Evolutionary conservation across 805 yeast species (phyloP).

Genomic region (Nakazawaea ambrosiae): DNA sequence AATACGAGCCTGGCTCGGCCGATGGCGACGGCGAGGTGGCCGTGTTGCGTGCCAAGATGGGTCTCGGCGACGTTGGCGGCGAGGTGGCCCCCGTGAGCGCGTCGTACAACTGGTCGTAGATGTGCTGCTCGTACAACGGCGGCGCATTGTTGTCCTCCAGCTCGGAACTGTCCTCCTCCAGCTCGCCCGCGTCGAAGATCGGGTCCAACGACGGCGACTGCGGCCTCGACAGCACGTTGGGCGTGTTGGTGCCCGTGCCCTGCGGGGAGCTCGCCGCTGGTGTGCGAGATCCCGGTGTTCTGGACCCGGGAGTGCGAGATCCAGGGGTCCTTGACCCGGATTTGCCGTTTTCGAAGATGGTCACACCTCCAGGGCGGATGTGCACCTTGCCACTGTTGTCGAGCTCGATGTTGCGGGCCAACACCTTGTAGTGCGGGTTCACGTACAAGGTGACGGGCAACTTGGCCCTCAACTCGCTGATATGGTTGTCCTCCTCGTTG

Average conservation of each 20-base stretch:
- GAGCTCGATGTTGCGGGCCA: conserved; percentile 19
- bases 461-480: conserved; percentile 86
- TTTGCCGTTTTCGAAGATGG: conserved; percentile 10
- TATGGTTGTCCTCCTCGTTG: conserved; percentile 82
- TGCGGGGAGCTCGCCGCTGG: background rate
- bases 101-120: conserved; percentile 31
- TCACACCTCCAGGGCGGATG: conserved; percentile 15
- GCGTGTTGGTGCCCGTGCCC: background rate
- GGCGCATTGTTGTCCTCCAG: conserved; percentile 27
- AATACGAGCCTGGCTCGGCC: conserved; percentile 8
- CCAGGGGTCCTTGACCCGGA: background rate
- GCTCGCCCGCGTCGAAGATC: conserved; percentile 11
- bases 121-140: conserved; percentile 34
- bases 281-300: conserved; percentile 1
- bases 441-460: conserved; percentile 74
- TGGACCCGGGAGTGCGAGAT: no score
- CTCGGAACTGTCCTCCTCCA: conserved; percentile 12
- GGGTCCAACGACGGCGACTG: conserved; percentile 5
- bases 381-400: conserved; percentile 19
- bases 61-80: conserved; percentile 15
- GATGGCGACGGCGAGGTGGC: background rate
- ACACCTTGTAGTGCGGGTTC: conserved; percentile 23
- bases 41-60: conserved; percentile 5
- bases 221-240: background rate
- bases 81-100: conserved; percentile 17